phyloP scores from a whole-genome alignment of 1,284 basidiomycete genomes.

The Trametes sp. region DNA sequence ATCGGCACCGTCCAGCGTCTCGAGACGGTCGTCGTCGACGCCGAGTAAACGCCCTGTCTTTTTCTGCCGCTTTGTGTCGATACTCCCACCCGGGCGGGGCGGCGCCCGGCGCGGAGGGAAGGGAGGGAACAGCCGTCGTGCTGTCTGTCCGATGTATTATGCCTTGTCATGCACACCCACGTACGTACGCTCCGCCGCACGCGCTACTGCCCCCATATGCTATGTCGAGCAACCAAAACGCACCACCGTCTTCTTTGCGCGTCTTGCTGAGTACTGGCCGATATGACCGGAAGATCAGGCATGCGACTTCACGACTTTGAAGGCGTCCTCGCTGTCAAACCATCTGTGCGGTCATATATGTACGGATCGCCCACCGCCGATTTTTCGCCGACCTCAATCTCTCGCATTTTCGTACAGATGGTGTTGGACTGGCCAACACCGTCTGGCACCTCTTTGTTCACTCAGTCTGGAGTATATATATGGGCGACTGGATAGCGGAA shows the following conservation, averaged over 20 bases:
- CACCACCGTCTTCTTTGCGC: slow-evolving; percentile 7
- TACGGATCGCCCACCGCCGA: no score
- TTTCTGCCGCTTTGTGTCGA: slow-evolving; percentile 19
- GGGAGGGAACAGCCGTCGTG: slow-evolving; percentile 19
- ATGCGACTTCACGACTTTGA: neutral
- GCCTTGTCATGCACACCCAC: slow-evolving; percentile 27
- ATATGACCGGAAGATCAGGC: neutral
- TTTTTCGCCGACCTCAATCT: no score
- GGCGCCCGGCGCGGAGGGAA: slow-evolving; percentile 25
- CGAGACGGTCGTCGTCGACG: slow-evolving; percentile 83
- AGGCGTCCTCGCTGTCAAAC: no score
- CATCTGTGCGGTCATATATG: no score
- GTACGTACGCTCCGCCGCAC: slow-evolving; percentile 23
- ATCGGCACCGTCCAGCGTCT: slow-evolving; percentile 63
- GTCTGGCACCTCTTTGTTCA: no score
- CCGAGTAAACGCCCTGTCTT: slow-evolving; percentile 55
- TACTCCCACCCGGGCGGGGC: slow-evolving; percentile 17
- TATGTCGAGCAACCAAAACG: slow-evolving; percentile 33
- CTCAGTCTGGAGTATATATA: no score
- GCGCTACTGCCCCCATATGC: slow-evolving; percentile 30
- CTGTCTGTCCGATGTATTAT: slow-evolving; percentile 31
- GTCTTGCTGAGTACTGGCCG: neutral
- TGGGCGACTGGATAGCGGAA: slow-evolving; percentile 6
- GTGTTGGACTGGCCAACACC: no score
- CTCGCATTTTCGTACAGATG: no score